Percentiles rank a stretch among this genome's conserved stretches.
Evolutionary conservation across 768 basidiomycete species (phyloP).

Genomic region (Panus rudis): DNA sequence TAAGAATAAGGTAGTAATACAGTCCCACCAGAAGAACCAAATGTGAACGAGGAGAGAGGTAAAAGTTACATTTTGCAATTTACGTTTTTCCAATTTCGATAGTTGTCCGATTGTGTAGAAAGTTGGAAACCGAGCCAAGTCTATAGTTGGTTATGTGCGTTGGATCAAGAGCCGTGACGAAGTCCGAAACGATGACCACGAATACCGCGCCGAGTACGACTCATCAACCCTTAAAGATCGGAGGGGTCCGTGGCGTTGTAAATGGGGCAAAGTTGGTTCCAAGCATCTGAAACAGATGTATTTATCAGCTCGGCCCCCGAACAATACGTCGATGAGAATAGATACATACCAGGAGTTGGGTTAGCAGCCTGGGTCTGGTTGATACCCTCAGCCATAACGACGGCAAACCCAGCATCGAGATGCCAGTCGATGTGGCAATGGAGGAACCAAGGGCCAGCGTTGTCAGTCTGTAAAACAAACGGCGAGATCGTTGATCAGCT

Average conservation of each 20-base stretch:
- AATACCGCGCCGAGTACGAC: too few relatives aligned
- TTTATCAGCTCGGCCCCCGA: neutral
- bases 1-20: too few relatives aligned
- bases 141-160: too few relatives aligned
- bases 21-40: too few relatives aligned
- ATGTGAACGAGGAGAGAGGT: too few relatives aligned
- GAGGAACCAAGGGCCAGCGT: slow-evolving; percentile 22
- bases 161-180: too few relatives aligned
- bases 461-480: slow-evolving; percentile 14
- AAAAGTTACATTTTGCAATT: too few relatives aligned
- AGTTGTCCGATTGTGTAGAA: too few relatives aligned
- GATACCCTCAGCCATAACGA: slow-evolving; percentile 35
- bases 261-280: neutral
- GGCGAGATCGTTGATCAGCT: neutral
- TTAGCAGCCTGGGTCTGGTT: slow-evolving; percentile 11
- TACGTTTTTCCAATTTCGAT: too few relatives aligned
- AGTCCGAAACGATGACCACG: too few relatives aligned
- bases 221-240: too few relatives aligned
- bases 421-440: slow-evolving; percentile 50
- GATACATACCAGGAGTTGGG: slow-evolving; percentile 12
- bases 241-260: neutral
- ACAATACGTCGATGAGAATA: neutral
- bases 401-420: slow-evolving; percentile 34
- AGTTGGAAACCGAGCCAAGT: too few relatives aligned
- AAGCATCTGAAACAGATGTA: neutral